Evolutionary conservation across 1,284 basidiomycete genomes (phyloP).

Genomic region (Fistulinella cinereoalba): DNA sequence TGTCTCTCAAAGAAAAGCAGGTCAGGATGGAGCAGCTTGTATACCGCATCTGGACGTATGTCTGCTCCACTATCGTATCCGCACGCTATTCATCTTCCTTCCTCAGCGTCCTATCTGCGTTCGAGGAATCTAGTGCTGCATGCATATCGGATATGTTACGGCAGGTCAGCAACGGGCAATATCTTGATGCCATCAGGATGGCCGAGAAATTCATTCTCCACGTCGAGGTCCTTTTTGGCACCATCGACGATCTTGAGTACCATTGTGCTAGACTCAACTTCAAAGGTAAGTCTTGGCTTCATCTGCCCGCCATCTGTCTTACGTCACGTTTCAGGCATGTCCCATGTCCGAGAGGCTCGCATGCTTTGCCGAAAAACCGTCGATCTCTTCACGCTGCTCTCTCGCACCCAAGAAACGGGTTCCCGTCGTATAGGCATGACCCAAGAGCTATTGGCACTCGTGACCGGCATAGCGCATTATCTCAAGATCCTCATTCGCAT

Average conservation of each 20-base stretch:
- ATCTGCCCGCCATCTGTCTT: conserved; percentile 10
- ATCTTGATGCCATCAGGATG: conserved; percentile 96
- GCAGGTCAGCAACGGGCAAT: conserved; percentile 94
- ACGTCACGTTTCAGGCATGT: conserved; percentile 69
- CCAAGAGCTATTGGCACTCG: conserved; percentile 94
- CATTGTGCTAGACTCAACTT: conserved; percentile 80
- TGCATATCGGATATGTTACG: conserved; percentile 99
- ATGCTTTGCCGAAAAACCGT: conserved; percentile 99
- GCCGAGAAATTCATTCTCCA: conserved; percentile 98
- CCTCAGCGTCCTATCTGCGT: conserved; percentile 85
- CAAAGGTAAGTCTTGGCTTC: conserved; percentile 62
- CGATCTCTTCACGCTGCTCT: conserved; percentile 95
- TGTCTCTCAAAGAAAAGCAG: conserved; percentile 89
- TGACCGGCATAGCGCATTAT: conserved; percentile 97
- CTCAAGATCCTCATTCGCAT: conserved; percentile 99
- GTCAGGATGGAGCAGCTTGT: conserved; percentile 96
- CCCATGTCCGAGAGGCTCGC: conserved; percentile 95
- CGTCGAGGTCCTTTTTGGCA: conserved; percentile 96
- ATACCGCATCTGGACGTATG: conserved; percentile 96
- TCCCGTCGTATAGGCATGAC: conserved; percentile 93
- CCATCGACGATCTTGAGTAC: conserved; percentile 94
- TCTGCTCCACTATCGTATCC: conserved; percentile 15
- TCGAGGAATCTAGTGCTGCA: conserved; percentile 98
- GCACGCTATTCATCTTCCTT: conserved; percentile 6
- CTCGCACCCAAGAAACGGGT: conserved; percentile 93